Conservation (phyloP, 1,139 yeast genomes). For the Scheffersomyces illinoinensis region DNA sequence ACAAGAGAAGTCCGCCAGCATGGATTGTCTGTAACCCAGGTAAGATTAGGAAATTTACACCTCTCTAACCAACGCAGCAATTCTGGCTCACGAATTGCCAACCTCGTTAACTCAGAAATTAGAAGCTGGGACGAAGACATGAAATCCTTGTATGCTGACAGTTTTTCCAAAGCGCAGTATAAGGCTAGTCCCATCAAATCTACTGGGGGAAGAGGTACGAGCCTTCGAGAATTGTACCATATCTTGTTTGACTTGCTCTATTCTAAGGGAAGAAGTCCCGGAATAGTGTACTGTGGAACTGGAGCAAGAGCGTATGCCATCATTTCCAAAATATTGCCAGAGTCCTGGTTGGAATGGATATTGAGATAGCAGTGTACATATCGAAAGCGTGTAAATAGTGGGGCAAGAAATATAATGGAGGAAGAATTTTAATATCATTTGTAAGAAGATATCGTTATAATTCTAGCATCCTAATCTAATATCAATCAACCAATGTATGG, state of each 20-base stretch:
- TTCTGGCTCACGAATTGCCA: constrained; percentile 27
- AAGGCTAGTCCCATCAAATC: constrained; percentile 36
- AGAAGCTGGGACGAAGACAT: constrained; percentile 44
- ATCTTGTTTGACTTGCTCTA: constrained; percentile 56
- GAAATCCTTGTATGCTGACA: constrained; percentile 34
- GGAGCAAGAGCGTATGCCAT: constrained; percentile 50
- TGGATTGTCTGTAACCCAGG: constrained; percentile 44
- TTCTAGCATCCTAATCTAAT: neutral
- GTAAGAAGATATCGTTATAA: neutral
- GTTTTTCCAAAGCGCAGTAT: constrained; percentile 36
- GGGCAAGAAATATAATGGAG: neutral
- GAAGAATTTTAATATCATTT: neutral
- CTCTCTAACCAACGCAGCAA: constrained; percentile 34
- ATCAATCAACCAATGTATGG: too few relatives aligned
- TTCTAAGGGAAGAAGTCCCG: constrained; percentile 21
- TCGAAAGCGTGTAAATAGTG: neutral
- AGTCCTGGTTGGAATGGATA: constrained; percentile 30
- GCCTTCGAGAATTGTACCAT: constrained; percentile 52
- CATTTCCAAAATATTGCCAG: constrained; percentile 35
- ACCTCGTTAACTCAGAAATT: constrained; percentile 38
- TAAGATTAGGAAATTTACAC: constrained; percentile 49
- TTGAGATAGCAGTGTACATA: constrained; percentile 4
- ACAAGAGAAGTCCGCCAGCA: constrained; percentile 44
- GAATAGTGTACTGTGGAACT: constrained; percentile 48
- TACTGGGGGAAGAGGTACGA: constrained; percentile 36